phyloP scores from a whole-genome alignment of 2,329 filamentous ascomycete genomes.

The Botrytis paeoniae region DNA sequence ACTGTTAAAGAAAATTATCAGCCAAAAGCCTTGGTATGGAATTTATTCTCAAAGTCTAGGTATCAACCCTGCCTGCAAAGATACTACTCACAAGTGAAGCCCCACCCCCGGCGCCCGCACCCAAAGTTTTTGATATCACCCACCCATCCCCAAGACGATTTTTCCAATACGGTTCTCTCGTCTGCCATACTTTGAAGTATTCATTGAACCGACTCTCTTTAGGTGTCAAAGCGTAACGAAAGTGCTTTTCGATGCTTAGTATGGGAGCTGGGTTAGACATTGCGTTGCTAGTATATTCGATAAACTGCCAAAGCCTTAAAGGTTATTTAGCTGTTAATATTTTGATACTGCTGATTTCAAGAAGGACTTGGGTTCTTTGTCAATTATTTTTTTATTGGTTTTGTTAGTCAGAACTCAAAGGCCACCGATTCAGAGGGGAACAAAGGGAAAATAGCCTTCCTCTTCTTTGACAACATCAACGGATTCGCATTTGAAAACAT shows the following conservation, averaged over 20 bases:
- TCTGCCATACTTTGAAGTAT: not conserved
- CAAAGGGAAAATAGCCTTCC: not conserved
- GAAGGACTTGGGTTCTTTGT: not conserved
- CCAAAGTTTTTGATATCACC: not conserved
- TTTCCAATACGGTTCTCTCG: not conserved
- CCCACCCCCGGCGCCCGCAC: not conserved
- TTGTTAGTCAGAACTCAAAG: not conserved
- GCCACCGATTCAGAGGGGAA: not conserved
- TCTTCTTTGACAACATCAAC: not conserved
- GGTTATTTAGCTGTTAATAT: not conserved
- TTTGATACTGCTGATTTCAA: not conserved
- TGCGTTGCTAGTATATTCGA: not conserved
- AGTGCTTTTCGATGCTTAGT: not conserved
- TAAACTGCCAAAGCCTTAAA: not conserved
- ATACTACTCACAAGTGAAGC: not conserved
- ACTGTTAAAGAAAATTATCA: not conserved
- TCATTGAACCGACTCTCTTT: not conserved
- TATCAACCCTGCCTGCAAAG: not conserved
- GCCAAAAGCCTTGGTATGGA: not conserved
- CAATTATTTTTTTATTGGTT: not conserved
- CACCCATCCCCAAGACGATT: not conserved
- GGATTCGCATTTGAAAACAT: not conserved
- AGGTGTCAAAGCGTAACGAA: not conserved
- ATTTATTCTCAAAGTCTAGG: not conserved
- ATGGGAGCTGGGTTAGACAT: not conserved